phyloP scores from a whole-genome alignment of 176 grass and related monocot species.

The Calamus simplicifolius region DNA sequence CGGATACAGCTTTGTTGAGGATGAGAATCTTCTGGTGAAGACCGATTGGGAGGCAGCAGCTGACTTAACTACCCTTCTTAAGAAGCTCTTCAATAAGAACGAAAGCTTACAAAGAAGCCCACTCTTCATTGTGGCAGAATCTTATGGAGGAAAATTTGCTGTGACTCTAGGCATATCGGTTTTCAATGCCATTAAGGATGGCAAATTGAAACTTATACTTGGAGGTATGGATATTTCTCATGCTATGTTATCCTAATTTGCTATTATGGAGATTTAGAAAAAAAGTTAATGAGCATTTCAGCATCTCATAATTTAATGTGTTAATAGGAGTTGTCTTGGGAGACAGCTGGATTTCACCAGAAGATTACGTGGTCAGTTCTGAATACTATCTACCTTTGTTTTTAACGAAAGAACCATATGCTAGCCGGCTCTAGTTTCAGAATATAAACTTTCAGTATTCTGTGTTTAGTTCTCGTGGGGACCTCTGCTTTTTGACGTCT shows the following conservation, averaged over 20 bases:
- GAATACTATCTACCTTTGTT: not conserved
- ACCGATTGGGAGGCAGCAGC: slow-evolving; percentile 45
- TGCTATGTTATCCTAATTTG: too few relatives aligned
- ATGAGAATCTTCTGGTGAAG: slow-evolving; percentile 42
- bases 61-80: slow-evolving; percentile 43
- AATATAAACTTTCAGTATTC: not conserved
- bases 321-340: slow-evolving; percentile 56
- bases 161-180: slow-evolving; percentile 45
- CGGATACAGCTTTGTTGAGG: slow-evolving; percentile 79
- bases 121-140: slow-evolving; percentile 69
- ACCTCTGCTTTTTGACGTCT: slow-evolving; percentile 46
- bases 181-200: slow-evolving; percentile 32
- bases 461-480: slow-evolving; percentile 50
- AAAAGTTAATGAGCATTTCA: too few relatives aligned
- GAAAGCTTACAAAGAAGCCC: slow-evolving; percentile 37
- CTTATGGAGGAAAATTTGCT: slow-evolving; percentile 81
- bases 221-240: slow-evolving; percentile 27
- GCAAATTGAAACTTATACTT: slow-evolving; percentile 53
- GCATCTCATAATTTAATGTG: not conserved
- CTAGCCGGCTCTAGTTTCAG: too few relatives aligned
- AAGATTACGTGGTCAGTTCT: slow-evolving; percentile 51
- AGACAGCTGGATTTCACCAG: slow-evolving; percentile 74
- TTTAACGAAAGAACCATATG: too few relatives aligned
- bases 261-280: too few relatives aligned
- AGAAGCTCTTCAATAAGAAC: slow-evolving; percentile 31